Percentiles rank a stretch among this genome's conserved stretches.
Conservation (phyloP, 2,329 filamentous ascomycete species). For the Pseudopyricularia javanii region DNA sequence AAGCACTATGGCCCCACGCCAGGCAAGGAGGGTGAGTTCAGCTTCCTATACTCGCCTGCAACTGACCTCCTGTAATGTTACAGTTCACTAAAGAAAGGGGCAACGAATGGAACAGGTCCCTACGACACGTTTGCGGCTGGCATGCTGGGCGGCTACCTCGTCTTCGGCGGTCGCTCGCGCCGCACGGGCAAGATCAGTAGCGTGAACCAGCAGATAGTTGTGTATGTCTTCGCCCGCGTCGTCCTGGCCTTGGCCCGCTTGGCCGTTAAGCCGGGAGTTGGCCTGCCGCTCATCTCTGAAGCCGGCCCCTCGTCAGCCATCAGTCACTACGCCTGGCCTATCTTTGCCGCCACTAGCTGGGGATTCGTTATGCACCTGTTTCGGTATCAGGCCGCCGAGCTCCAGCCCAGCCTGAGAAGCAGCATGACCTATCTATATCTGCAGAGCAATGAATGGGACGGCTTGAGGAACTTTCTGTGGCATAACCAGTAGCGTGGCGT, state of each 20-base stretch:
- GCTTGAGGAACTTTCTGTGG: conserved; percentile 70
- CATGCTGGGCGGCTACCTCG: conserved; percentile 77
- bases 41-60: neutral
- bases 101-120: conserved; percentile 32
- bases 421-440: conserved; percentile 97
- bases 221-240: conserved; percentile 93
- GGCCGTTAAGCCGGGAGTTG: conserved; percentile 53
- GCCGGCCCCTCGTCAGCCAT: conserved; percentile 37
- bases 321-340: conserved; percentile 72
- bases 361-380: conserved; percentile 93
- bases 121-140: conserved; percentile 83
- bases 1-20: conserved; percentile 46
- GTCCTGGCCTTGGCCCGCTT: conserved; percentile 74
- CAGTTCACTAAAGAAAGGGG: neutral
- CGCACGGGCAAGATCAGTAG: conserved; percentile 60
- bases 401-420: conserved; percentile 81
- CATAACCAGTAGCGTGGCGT: conserved; percentile 54
- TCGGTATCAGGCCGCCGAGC: conserved; percentile 76
- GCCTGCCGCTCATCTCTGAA: conserved; percentile 36
- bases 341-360: conserved; percentile 86
- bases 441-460: conserved; percentile 83
- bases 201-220: conserved; percentile 93
- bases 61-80: neutral
- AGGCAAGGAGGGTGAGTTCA: conserved; percentile 42
- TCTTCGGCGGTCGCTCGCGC: conserved; percentile 61